Evolutionary conservation across 208 protist genomes (phyloP).

Genomic region (Jaenimonas drosophilae): DNA sequence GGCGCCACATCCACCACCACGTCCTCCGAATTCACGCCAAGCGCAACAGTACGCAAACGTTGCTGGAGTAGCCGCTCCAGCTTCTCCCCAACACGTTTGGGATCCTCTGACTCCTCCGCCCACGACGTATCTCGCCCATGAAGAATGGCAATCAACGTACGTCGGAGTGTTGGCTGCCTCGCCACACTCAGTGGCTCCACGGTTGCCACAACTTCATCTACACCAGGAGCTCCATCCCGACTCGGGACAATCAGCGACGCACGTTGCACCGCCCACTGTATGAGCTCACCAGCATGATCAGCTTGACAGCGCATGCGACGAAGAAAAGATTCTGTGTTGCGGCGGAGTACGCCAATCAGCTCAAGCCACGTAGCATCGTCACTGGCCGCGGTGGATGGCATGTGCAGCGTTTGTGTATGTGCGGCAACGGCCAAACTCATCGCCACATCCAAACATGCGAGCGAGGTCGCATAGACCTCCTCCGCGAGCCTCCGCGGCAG

Average conservation of each 20-base stretch:
- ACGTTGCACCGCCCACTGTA: conserved; percentile 48
- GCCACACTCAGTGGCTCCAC: conserved; percentile 13
- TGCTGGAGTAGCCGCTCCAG: too few species aligned
- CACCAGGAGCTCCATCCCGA: not conserved
- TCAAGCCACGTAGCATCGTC: conserved; percentile 1
- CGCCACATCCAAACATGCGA: too few species aligned
- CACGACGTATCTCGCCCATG: conserved; percentile 2
- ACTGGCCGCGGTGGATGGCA: not conserved
- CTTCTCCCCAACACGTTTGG: too few species aligned
- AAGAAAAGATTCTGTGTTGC: conserved; percentile 24
- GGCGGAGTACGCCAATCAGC: conserved; percentile 25
- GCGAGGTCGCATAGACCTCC: too few species aligned
- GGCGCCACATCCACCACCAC: too few species aligned
- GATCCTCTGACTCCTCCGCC: too few species aligned
- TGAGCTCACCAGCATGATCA: conserved; percentile 26
- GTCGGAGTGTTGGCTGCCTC: conserved; percentile 21
- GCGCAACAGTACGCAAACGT: too few species aligned
- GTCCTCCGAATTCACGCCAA: too few species aligned
- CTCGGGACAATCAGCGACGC: conserved; percentile 7
- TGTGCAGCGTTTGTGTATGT: too few species aligned
- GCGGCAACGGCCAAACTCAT: too few species aligned
- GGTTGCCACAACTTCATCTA: not conserved
- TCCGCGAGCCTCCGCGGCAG: too few species aligned
- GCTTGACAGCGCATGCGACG: conserved; percentile 18
- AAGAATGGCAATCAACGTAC: conserved; percentile 18